Evolutionary conservation across 169 alveolate species (phyloP), one percentile per base, ranked within the genome.

Genomic region (Blepharisma undulans): DNA sequence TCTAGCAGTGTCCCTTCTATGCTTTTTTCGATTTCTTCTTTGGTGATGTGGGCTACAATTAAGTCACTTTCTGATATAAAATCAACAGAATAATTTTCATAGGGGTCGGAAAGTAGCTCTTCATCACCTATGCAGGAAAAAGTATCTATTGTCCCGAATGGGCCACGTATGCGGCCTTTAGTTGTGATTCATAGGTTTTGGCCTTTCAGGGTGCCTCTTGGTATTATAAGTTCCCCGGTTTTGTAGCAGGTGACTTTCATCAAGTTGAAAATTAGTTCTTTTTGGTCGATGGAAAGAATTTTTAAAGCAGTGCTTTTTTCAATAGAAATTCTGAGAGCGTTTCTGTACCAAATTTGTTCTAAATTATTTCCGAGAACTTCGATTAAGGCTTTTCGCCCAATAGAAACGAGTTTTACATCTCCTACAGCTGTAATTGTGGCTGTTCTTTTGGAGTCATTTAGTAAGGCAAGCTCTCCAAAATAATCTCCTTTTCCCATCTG

Each of bases 401-500:
- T 61, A 10, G 90, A 33, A 22, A 93, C 82, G 4, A 92, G 84
- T 77, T 87, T 92, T 29, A 95, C 96, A n/a, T 87, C 90, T 7
- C 92, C 92, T n/a, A 84, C 34, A 22, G 97, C 96, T 22, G 60
- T 86, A 76, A 90, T 92, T 16, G 96, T 85, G 25, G 94, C 91
- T 48, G 92, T 88, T 86, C 94, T 86, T 61, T 76, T 48, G 27
- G 87, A 71, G 27, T 92, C 90, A 25, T 90, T 36, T 36, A 92
- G 92, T 16, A 94, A 76, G 0, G 96, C 94, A 36, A 92, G 81
- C 84, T 94, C 96, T 66, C 97, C 97, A 92, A 95, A 93, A 87
- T 85, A 92, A 48, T 95, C 96, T 71, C 93, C 93, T 36, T 92
- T 92, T 22, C 89, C 88, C 84, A 95, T 91, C 34, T 88, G 87